Evolutionary conservation across 1,139 yeast genomes (phyloP), one percentile per base, ranked within the genome.

Genomic region (Candida sanyaensis): DNA sequence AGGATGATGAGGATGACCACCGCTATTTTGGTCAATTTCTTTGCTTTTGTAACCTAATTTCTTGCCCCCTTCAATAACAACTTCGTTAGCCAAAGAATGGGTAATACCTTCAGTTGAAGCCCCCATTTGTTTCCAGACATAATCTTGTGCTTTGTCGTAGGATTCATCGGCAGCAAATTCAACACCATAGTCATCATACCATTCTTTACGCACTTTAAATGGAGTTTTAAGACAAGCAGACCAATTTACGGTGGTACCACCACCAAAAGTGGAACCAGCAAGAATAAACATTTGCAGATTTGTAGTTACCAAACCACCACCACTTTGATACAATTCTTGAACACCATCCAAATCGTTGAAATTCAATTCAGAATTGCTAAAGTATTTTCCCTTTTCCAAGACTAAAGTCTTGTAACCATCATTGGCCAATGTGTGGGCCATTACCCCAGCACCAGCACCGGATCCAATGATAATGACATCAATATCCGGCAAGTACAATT

Each of bases 241-340:
- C 86, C 86, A 81, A 61, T 81, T 81, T 42, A 81, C 77, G 4
- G 86, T 80, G 6, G 82, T 68, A 4, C 86, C 86, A 9, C 86
- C 86, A 7, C 86, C 86, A 52, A 81, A 76, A 1, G 81, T 78
- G 1, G 83, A 57, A 1, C 86, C 86, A 0, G 86, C 84, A 44
- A 80, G 61, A 3, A 80, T 54, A 27, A 69, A 59, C 34, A 75
- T 46, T 43, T 70, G 75, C 50, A 73, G 79, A 43, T 66, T 66
- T 4, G 60, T 50, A 8, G 72, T 55, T 12, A 75, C 46, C 2
- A 74, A 27, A 1, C 62, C 52, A 4, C 83, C 84, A 1, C 61
- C 58, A 21, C 58, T 55, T 59, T 81, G 85, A 55, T 70, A 81
- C 50, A 78, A 62, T 10, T 60, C 60, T 6, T 52, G 43, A 33